Conservation (phyloP, 352 stramenopile genomes). For the Hyaloperonospora brassicae region DNA sequence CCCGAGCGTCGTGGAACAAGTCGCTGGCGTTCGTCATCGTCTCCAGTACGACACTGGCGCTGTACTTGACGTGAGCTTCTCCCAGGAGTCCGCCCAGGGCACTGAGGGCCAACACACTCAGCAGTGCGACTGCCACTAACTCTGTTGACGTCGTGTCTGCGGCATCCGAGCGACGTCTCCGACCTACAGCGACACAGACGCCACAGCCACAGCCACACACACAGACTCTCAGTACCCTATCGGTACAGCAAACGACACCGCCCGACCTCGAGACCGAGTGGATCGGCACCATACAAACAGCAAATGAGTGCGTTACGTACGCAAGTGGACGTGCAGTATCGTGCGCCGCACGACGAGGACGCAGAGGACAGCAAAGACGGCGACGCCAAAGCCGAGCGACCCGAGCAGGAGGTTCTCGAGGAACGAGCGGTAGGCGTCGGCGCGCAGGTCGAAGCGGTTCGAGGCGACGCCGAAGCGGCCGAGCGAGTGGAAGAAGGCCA, state of each 20-base stretch:
- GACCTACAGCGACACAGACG: conserved; percentile 20
- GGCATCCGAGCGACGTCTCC: conserved; percentile 30
- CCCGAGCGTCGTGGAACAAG: conserved; percentile 38
- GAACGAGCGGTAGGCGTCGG: conserved; percentile 49
- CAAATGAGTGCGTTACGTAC: conserved; percentile 16
- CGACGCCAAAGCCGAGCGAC: conserved; percentile 48
- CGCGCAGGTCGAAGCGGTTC: conserved; percentile 46
- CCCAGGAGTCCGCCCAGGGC: conserved; percentile 60
- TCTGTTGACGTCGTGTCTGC: conserved; percentile 51
- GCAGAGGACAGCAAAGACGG: conserved; percentile 59
- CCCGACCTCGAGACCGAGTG: not conserved
- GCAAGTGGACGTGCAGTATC: conserved; percentile 60
- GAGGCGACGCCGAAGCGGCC: conserved; percentile 58
- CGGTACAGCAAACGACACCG: not conserved
- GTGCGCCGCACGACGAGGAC: conserved; percentile 61
- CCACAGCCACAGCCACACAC: not conserved
- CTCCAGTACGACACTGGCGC: conserved; percentile 54
- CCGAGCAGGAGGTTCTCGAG: conserved; percentile 64
- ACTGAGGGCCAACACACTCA: conserved; percentile 68
- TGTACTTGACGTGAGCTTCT: conserved; percentile 80
- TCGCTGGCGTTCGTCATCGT: conserved; percentile 68
- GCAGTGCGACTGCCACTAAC: conserved; percentile 58
- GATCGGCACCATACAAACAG: not conserved
- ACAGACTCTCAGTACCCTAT: not conserved
- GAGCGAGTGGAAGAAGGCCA: conserved; percentile 73